Conservation (phyloP, 177 flowering plant species). For the Telopea speciosissima region DNA sequence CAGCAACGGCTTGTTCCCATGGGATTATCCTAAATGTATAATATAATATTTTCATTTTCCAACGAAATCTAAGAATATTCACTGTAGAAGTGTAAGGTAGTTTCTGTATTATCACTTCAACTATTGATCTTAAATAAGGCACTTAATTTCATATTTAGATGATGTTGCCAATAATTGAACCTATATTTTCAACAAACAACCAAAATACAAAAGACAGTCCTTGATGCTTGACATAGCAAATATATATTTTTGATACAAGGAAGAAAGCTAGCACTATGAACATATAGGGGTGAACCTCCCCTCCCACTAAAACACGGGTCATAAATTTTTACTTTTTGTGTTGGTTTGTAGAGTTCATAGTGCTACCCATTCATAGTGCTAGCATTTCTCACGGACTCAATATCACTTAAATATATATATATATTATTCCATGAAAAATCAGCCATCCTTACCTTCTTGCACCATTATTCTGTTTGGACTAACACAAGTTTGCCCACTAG, state of each 20-base stretch:
- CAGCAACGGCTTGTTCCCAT: neutral
- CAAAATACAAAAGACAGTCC: neutral
- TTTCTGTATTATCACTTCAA: neutral
- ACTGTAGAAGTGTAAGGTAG: neutral
- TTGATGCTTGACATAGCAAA: neutral
- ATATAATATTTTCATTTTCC: too few relatives aligned
- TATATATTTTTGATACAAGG: neutral
- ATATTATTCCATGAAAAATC: neutral
- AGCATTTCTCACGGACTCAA: neutral
- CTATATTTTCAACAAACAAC: too few relatives aligned
- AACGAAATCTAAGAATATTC: too few relatives aligned
- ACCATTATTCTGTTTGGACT: conserved; percentile 90
- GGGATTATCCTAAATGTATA: neutral
- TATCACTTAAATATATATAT: neutral
- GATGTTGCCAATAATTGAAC: too few relatives aligned
- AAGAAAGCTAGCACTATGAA: neutral
- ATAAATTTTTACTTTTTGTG: neutral
- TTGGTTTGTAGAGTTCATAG: neutral
- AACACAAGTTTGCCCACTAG: conserved; percentile 97
- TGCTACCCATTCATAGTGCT: neutral
- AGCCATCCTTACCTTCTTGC: conserved; percentile 71
- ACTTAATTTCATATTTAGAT: too few relatives aligned
- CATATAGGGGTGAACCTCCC: neutral
- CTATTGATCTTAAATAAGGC: neutral
- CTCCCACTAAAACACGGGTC: neutral